Percentiles rank a stretch among this genome's conserved stretches.
phyloP scores from a whole-genome alignment of 2,329 filamentous ascomycete genomes.

The Colletotrichum trifolii region DNA sequence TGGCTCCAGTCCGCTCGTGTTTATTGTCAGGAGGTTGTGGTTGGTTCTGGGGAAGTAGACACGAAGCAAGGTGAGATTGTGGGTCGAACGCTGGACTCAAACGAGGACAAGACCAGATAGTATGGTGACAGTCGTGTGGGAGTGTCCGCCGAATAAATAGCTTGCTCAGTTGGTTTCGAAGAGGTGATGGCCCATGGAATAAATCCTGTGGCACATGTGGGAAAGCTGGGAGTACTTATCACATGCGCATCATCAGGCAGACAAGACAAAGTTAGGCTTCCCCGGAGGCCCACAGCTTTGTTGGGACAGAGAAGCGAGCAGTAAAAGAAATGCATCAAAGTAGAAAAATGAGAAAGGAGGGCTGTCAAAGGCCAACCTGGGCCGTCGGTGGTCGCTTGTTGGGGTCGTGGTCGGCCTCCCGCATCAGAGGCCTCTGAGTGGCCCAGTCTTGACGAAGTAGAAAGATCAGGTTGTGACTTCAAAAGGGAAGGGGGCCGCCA shows the following conservation, averaged over 20 bases:
- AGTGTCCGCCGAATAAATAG: too few species aligned
- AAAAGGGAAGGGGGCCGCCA: too few species aligned
- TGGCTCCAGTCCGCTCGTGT: neutral
- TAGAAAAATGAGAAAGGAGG: slow-evolving; percentile 22
- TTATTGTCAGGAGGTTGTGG: too few species aligned
- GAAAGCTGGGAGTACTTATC: slow-evolving; percentile 2
- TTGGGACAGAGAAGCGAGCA: neutral
- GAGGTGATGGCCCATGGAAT: too few species aligned
- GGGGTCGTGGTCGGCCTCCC: slow-evolving; percentile 23
- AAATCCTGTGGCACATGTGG: neutral
- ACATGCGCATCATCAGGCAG: slow-evolving; percentile 14
- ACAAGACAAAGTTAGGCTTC: slow-evolving; percentile 15
- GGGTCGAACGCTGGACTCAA: too few species aligned
- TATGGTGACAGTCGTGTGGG: too few species aligned
- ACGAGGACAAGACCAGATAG: too few species aligned
- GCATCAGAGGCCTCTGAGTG: slow-evolving; percentile 1
- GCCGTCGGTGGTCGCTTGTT: slow-evolving; percentile 16
- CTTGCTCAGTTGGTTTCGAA: too few species aligned
- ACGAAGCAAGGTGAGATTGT: too few species aligned
- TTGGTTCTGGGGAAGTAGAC: too few species aligned
- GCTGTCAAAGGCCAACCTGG: slow-evolving; percentile 1
- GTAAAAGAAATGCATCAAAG: neutral
- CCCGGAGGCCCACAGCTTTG: slow-evolving; percentile 5
- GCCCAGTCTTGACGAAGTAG: neutral
- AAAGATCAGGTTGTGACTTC: neutral